Evolutionary conservation across 1,284 basidiomycete genomes (phyloP), one percentile per base, ranked within the genome.

Genomic region (Malassezia nana): DNA sequence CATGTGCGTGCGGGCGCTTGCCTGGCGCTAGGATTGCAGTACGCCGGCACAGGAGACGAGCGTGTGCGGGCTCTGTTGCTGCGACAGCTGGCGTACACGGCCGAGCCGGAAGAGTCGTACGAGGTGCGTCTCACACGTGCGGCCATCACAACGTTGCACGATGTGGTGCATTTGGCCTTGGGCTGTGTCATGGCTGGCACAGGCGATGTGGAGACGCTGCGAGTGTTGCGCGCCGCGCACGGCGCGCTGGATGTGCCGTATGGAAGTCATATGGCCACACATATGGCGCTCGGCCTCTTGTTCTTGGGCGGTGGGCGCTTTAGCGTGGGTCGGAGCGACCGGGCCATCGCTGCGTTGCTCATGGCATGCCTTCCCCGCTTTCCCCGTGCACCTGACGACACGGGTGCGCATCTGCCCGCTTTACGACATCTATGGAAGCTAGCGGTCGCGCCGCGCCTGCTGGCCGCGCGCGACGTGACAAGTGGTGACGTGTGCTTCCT

Each of bases 161-260:
- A 88, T 67, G 78, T 91, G 25, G 84, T 94, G 54, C 85, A 87
- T 0, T 79, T 95, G 32, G 80, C 89, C 3, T 76, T 94, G 25
- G 84, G 84, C 61, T 85, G 92, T 79, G 85, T 96, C 46, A 89
- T 96, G 86, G 87, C 90, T 0, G 94, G 94, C 2, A 94, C 89
- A 0, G 94, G 94, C 10, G 89, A 98, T 72, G 82, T 96, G 40
- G 86, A 85, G 46, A 85, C 88, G 58, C 78, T 98, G 24, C 83
- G 89, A 26, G 81, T 89, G n/a, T 79, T 96, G 12, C 82, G 94
- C 22, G 83, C 87, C 66, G 84, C 86, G 3, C 95, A 91, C 69
- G 91, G 89, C n/a, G 84, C 88, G 78, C 85, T 86, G 67, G 48
- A 40, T 20, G 38, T 29, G 24, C 32, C 46, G 35, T 98, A 94